These are phyloP conservation scores for Agrocybe pediades DNA, from an alignment of 768 basidiomycete genomes.

Conservation along the genomic window DNA sequence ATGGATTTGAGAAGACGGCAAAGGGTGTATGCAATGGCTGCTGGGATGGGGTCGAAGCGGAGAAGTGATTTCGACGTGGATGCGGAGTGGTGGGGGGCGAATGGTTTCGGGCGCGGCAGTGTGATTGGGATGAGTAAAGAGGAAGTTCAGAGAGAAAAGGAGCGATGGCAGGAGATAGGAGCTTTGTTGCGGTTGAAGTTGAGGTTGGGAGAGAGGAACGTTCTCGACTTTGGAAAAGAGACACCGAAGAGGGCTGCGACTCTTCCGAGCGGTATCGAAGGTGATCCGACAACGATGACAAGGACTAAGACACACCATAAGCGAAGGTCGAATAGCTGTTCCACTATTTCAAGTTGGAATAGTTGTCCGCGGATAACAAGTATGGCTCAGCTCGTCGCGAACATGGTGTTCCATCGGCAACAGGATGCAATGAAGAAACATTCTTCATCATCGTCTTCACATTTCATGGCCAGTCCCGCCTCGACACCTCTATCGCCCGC, in stretches of 20 bases:
- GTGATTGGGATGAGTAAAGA: too few species aligned
- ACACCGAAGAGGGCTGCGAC: too few species aligned
- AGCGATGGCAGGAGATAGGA: slow-evolving; percentile 55
- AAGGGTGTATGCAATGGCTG: slow-evolving; percentile 23
- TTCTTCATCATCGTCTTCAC: slow-evolving; percentile 5
- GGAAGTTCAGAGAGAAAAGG: slow-evolving; percentile 49
- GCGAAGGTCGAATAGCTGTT: not conserved
- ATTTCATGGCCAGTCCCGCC: slow-evolving; percentile 13
- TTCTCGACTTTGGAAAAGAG: too few species aligned
- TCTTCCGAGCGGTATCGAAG: too few species aligned
- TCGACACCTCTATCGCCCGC: not conserved
- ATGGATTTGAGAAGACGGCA: slow-evolving; percentile 39
- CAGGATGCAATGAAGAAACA: slow-evolving; percentile 17
- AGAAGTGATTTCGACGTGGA: too few species aligned
- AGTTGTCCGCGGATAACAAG: slow-evolving; percentile 24
- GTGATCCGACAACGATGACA: not conserved
- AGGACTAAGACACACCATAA: too few species aligned
- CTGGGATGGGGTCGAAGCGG: slow-evolving; percentile 46
- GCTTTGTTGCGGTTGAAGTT: slow-evolving; percentile 60
- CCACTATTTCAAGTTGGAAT: too few species aligned
- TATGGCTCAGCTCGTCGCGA: slow-evolving; percentile 40
- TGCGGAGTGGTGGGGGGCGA: too few species aligned
- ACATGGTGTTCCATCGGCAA: slow-evolving; percentile 37
- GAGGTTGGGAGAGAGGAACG: slow-evolving; percentile 39
- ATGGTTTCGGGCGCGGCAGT: too few species aligned